phyloP scores from a whole-genome alignment of 345 rosid genomes.

The Mercurialis annua region DNA sequence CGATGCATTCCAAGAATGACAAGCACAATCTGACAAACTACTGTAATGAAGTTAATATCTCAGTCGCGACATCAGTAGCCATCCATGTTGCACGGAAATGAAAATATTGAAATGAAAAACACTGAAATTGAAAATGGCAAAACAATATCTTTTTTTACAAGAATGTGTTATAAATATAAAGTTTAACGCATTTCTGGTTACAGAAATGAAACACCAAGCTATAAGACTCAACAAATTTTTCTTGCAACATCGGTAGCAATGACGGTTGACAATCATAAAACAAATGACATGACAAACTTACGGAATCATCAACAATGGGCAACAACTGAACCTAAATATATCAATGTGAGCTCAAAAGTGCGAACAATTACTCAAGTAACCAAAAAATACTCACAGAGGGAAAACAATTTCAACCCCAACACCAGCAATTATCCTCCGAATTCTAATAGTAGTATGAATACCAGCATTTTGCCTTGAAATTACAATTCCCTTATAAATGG shows the following conservation, averaged over 20 bases:
- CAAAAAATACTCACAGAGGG: slow-evolving; percentile 49
- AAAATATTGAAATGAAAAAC: background rate
- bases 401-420: slow-evolving; percentile 74
- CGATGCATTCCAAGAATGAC: background rate
- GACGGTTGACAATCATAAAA: too few relatives aligned
- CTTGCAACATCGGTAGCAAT: too few relatives aligned
- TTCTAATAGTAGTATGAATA: slow-evolving; percentile 77
- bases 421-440: slow-evolving; percentile 83
- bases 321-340: background rate
- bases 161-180: too few relatives aligned
- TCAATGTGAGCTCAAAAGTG: background rate
- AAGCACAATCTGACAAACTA: background rate
- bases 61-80: background rate
- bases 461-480: slow-evolving; percentile 87
- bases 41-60: background rate
- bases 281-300: background rate
- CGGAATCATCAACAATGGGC: background rate
- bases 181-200: too few relatives aligned
- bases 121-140: too few relatives aligned
- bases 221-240: too few relatives aligned
- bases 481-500: slow-evolving; percentile 81
- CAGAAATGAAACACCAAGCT: too few relatives aligned
- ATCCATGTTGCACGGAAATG: background rate
- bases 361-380: background rate
- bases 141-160: background rate